These are phyloP conservation scores for Melastoma malabathricum DNA, from an alignment of 345 rosid species.

Conservation along the genomic window DNA sequence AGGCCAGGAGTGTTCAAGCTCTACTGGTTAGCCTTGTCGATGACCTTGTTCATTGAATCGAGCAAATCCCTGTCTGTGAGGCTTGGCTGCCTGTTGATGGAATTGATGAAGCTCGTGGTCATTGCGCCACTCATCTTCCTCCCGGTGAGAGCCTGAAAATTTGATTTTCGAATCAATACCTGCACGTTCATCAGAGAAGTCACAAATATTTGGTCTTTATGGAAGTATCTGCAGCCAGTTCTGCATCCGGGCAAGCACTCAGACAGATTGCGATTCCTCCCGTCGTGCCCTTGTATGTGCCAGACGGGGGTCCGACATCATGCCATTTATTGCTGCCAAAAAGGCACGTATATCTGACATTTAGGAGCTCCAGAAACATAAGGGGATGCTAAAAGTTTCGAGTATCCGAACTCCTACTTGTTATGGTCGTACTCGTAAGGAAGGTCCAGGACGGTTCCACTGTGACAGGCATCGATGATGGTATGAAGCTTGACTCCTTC, in stretches of 20 bases:
- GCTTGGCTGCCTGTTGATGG: slow-evolving; percentile 4
- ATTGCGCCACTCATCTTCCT: slow-evolving; percentile 27
- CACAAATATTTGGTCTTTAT: slow-evolving; percentile 12
- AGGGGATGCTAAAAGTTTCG: not conserved
- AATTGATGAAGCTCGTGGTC: slow-evolving; percentile 23
- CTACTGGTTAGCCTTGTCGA: slow-evolving; percentile 16
- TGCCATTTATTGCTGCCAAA: slow-evolving; percentile 19
- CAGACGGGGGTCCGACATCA: slow-evolving; percentile 22
- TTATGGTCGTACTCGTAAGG: slow-evolving; percentile 15
- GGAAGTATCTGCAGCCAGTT: slow-evolving; percentile 30
- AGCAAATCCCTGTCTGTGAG: slow-evolving; percentile 24
- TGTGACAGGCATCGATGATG: slow-evolving; percentile 56
- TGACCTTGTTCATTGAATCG: slow-evolving; percentile 11
- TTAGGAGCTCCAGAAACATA: not conserved
- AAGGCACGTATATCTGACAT: not conserved
- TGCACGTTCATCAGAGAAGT: not conserved
- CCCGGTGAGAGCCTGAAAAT: slow-evolving; percentile 23
- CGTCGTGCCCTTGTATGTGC: slow-evolving; percentile 23
- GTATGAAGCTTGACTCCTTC: slow-evolving; percentile 45
- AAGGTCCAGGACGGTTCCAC: slow-evolving; percentile 57
- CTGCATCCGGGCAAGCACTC: slow-evolving; percentile 37
- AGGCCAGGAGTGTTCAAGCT: slow-evolving; percentile 15
- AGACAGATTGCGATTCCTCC: slow-evolving; percentile 43
- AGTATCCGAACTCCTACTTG: slow-evolving; percentile 13
- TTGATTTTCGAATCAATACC: not conserved